A percentile compares a stretch with the other conserved stretches of the same genome.
Conservation (phyloP, 2,329 filamentous ascomycete species). For the Neopestalotiopsis sp. region DNA sequence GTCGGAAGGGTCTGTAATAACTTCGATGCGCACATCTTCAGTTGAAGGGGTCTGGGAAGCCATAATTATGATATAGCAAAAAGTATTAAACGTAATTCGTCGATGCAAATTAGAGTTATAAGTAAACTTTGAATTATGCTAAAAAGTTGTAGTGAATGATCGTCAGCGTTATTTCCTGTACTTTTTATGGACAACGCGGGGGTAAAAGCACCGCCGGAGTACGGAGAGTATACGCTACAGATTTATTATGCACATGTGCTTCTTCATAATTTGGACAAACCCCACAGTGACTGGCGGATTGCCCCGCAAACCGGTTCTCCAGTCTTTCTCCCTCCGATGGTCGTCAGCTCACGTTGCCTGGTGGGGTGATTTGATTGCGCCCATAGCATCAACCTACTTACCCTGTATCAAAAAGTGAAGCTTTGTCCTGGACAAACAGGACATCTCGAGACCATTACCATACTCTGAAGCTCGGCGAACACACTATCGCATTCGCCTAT, state of each 20-base stretch:
- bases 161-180: background rate
- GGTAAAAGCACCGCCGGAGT: background rate
- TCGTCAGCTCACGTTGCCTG: conserved; percentile 15
- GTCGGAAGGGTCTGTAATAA: conserved; percentile 27
- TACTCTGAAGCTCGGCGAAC: background rate
- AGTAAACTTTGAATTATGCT: background rate
- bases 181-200: background rate
- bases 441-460: background rate
- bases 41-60: background rate
- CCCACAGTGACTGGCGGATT: background rate
- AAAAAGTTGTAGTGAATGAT: background rate
- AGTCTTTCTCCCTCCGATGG: background rate
- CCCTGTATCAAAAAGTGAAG: background rate
- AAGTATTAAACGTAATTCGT: background rate
- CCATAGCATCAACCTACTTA: background rate
- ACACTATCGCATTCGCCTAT: background rate
- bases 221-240: background rate
- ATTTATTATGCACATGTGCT: background rate
- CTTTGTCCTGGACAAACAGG: background rate
- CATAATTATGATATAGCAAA: background rate
- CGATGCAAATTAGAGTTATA: background rate
- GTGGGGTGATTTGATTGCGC: background rate
- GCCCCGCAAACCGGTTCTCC: background rate
- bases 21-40: conserved; percentile 28
- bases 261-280: conserved; percentile 2